Percentiles rank a stretch among this genome's conserved stretches.
These are phyloP conservation scores for Lachnellula occidentalis DNA, from an alignment of 2,329 filamentous ascomycete species.

Conservation along the genomic window DNA sequence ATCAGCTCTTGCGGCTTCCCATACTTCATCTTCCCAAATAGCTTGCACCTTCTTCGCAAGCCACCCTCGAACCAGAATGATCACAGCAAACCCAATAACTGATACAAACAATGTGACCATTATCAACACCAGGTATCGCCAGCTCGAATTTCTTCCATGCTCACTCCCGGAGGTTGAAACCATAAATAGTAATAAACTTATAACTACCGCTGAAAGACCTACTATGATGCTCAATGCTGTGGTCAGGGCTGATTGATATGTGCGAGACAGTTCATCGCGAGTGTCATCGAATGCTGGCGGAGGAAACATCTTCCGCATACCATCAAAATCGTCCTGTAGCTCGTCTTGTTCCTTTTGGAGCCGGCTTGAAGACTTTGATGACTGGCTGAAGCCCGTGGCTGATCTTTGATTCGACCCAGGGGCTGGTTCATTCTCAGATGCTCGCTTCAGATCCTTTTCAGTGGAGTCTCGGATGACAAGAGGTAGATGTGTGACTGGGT, in stretches of 20 bases:
- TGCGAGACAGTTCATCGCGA: constrained; percentile 37
- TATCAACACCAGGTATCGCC: constrained; percentile 6
- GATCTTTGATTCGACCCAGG: constrained; percentile 11
- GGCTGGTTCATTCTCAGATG: constrained; percentile 27
- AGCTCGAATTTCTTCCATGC: neutral
- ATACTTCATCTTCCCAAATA: constrained; percentile 64
- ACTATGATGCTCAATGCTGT: constrained; percentile 21
- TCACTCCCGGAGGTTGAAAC: constrained; percentile 1
- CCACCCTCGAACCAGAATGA: constrained; percentile 51
- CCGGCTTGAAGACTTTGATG: constrained; percentile 38
- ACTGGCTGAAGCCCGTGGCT: constrained; percentile 38
- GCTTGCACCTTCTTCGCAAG: constrained; percentile 53
- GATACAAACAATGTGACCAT: constrained; percentile 6
- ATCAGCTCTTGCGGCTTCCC: constrained; percentile 56
- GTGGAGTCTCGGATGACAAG: constrained; percentile 52
- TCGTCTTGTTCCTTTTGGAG: constrained; percentile 39
- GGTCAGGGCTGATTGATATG: constrained; percentile 37
- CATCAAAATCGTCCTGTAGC: constrained; percentile 36
- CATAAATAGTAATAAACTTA: constrained; percentile 12
- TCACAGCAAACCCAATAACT: constrained; percentile 27
- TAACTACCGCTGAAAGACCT: constrained; percentile 12
- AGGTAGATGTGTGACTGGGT: constrained; percentile 53
- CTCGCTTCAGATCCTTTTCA: constrained; percentile 41
- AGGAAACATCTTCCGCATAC: constrained; percentile 47
- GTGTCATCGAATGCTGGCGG: constrained; percentile 44